A percentile compares a stretch with the other conserved stretches of the same genome.
phyloP scores from a whole-genome alignment of 352 stramenopile species.

The Pythium biforme region DNA sequence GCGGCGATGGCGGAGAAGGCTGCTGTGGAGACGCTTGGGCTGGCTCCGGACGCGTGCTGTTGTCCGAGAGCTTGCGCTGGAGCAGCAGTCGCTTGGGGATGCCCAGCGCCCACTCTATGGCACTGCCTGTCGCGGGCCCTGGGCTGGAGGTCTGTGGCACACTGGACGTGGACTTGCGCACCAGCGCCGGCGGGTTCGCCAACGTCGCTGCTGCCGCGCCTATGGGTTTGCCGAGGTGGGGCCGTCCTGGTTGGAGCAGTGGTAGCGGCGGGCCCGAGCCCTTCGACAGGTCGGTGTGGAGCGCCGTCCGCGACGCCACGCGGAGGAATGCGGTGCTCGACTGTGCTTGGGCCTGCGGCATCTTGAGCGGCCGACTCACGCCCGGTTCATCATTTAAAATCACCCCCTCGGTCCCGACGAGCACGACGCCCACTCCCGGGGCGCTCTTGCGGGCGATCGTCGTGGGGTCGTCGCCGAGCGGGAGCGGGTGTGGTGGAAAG shows the following conservation, averaged over 20 bases:
- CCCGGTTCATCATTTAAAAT: not conserved
- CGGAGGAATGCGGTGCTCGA: not conserved
- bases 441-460: not conserved
- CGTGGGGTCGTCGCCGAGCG: not conserved
- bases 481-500: no score
- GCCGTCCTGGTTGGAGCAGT: not conserved
- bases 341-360: not conserved
- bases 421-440: not conserved
- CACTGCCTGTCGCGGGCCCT: not conserved
- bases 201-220: not conserved
- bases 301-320: not conserved
- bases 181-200: not conserved
- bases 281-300: not conserved
- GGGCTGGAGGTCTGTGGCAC: not conserved
- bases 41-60: not conserved
- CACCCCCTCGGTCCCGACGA: not conserved
- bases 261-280: not conserved
- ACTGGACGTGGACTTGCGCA: conserved; percentile 7
- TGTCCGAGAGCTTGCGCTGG: conserved; percentile 1
- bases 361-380: not conserved
- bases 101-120: not conserved
- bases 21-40: not conserved
- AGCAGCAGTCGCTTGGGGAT: not conserved
- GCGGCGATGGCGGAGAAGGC: not conserved
- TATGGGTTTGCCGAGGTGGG: not conserved